phyloP scores from a whole-genome alignment of 1,284 basidiomycete species.

The Spongiforma sp. region DNA sequence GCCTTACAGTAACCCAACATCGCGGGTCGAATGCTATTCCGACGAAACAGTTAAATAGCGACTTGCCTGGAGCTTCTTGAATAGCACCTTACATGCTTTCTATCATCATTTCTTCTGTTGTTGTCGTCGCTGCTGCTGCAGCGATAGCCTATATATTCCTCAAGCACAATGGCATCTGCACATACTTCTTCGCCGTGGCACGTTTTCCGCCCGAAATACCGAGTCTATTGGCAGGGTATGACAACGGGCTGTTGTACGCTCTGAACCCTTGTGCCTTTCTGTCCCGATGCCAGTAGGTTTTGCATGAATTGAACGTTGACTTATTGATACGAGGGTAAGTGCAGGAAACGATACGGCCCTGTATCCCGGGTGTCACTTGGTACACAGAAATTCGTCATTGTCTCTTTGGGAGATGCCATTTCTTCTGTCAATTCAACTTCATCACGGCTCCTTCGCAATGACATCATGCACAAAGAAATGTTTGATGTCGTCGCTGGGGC shows the following conservation, averaged over 20 bases:
- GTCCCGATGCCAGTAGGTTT: slow-evolving; percentile 28
- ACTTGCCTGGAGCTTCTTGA: neutral
- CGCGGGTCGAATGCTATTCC: neutral
- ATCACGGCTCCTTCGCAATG: slow-evolving; percentile 15
- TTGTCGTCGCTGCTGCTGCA: neutral
- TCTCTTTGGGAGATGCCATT: slow-evolving; percentile 15
- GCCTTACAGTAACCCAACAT: neutral
- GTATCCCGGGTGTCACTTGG: slow-evolving; percentile 25
- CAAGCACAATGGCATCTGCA: neutral
- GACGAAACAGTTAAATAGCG: slow-evolving; percentile 16
- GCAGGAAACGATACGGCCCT: slow-evolving; percentile 20
- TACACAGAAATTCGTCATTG: slow-evolving; percentile 15
- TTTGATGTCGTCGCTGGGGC: slow-evolving; percentile 22
- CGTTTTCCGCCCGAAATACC: slow-evolving; percentile 7
- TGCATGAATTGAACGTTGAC: neutral
- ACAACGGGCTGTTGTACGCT: slow-evolving; percentile 22
- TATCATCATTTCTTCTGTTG: neutral
- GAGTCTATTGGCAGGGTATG: slow-evolving; percentile 18
- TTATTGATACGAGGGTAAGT: neutral
- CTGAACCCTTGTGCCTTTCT: slow-evolving; percentile 26
- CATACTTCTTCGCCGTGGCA: neutral
- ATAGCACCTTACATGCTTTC: slow-evolving; percentile 7
- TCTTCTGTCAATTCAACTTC: slow-evolving; percentile 5
- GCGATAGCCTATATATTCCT: neutral
- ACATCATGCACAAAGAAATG: slow-evolving; percentile 19